Conservation (phyloP, 768 basidiomycete species). For the Pholiota conissans region DNA sequence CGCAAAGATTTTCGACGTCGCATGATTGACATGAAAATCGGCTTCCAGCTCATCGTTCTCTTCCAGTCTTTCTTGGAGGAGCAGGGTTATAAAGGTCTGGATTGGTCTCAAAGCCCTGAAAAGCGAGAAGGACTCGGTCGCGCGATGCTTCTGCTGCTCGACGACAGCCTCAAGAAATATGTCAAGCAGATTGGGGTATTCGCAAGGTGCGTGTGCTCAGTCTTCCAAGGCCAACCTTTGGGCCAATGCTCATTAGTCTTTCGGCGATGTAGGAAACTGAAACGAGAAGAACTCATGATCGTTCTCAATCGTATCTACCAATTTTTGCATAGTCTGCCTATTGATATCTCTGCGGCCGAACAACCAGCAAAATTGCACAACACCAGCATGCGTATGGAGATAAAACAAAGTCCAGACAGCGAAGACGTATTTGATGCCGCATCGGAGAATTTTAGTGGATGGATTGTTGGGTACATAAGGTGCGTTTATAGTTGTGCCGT, state of each 20-base stretch:
- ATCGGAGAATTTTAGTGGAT: conserved; percentile 19
- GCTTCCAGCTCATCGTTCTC: conserved; percentile 44
- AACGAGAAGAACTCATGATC: conserved; percentile 24
- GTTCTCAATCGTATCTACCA: conserved; percentile 42
- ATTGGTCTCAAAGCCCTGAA: conserved; percentile 25
- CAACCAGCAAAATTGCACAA: not conserved
- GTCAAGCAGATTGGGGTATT: conserved; percentile 46
- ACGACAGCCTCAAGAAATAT: conserved; percentile 42
- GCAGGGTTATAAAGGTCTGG: conserved; percentile 41
- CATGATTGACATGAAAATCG: conserved; percentile 36
- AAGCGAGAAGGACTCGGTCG: conserved; percentile 27
- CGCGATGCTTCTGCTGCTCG: conserved; percentile 45
- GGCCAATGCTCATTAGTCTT: not conserved
- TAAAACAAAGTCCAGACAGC: not conserved
- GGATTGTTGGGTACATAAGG: conserved; percentile 54
- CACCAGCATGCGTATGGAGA: not conserved
- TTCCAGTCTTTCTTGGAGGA: conserved; percentile 44
- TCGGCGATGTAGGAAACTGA: conserved; percentile 35
- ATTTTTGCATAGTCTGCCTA: conserved; percentile 14
- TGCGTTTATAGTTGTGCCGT: conserved; percentile 25
- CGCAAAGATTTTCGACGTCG: conserved; percentile 23
- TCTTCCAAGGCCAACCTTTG: not conserved
- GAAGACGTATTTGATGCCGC: not conserved
- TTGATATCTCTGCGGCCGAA: conserved; percentile 28
- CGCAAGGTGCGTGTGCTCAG: conserved; percentile 41